These are phyloP conservation scores for Ascodesmis nigricans DNA, from an alignment of 495 filamentous ascomycete species.

Conservation along the genomic window DNA sequence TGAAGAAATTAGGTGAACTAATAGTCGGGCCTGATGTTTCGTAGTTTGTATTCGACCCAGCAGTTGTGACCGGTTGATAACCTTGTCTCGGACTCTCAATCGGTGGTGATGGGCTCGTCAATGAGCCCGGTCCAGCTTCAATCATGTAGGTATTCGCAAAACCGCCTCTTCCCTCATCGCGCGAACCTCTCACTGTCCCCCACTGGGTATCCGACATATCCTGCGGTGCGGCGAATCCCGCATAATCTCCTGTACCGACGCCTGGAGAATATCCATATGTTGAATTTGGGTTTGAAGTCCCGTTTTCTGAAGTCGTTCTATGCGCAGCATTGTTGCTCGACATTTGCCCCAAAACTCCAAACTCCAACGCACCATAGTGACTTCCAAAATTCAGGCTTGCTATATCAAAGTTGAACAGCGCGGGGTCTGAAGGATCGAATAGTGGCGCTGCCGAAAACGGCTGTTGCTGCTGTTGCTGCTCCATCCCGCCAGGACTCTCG, in stretches of 20 bases:
- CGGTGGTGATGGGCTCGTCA: slow-evolving; percentile 33
- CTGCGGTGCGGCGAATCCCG: slow-evolving; percentile 18
- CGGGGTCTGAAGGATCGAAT: slow-evolving; percentile 71
- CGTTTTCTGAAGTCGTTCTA: slow-evolving; percentile 9
- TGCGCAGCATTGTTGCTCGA: slow-evolving; percentile 33
- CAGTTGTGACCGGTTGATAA: slow-evolving; percentile 18
- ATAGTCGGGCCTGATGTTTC: too few relatives aligned
- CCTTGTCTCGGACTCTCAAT: slow-evolving; percentile 17
- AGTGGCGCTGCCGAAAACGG: slow-evolving; percentile 13
- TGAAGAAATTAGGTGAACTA: slow-evolving; percentile 15
- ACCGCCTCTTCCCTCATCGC: slow-evolving; percentile 5
- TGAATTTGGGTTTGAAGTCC: slow-evolving; percentile 14
- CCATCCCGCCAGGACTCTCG: slow-evolving; percentile 15
- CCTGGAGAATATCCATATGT: slow-evolving; percentile 18
- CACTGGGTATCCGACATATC: slow-evolving; percentile 1
- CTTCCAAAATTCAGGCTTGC: slow-evolving; percentile 89
- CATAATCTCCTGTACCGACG: slow-evolving; percentile 14
- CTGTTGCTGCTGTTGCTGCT: slow-evolving; percentile 12
- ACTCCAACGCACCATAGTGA: slow-evolving; percentile 81
- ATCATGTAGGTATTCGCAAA: slow-evolving; percentile 47
- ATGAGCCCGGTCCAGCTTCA: slow-evolving; percentile 37
- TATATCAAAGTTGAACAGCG: slow-evolving; percentile 79
- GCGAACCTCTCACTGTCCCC: not conserved
- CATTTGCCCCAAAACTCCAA: slow-evolving; percentile 87
- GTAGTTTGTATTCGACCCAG: too few relatives aligned